Base-by-base conservation (phyloP, 768 basidiomycete species). In the Multifurca ochricompacta region DNA sequence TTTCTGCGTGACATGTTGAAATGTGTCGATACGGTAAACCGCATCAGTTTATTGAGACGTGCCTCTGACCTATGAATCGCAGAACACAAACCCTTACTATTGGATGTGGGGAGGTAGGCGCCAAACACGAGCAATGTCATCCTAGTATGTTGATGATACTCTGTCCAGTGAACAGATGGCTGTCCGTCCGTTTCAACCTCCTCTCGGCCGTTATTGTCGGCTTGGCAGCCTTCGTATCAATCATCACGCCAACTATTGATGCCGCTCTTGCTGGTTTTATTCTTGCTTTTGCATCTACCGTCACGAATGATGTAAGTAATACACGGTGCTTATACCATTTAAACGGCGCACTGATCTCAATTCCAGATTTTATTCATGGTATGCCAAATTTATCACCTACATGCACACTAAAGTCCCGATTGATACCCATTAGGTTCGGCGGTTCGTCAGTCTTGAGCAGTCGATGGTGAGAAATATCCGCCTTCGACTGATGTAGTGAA, bases 381-480 rank as follows among this genome's bases (percentile, higher is more conserved):
- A 34, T 14, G 35, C 19, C 10, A 23, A 19, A 6, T 25, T 21
- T 11, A 41, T 41, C 21, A 45, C 18, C 30, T 51, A 40, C n/a
- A 28, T 43, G 34, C 45, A 37, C 32, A 31, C 50, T 36, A 18
- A 45, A 27, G 49, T 49, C 21, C 53, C 18, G 53, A 56, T 27
- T 31, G 16, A 51, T 19, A 56, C 31, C 14, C 23, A 51, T 40
- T 54, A 77, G 74, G 82, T 91, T 44, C 79, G 88, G 47, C 78
- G 89, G 41, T 91, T 91, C 59, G 91, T 94, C 27, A 81, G 87
- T 18, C 72, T 95, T 18, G 91, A 96, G 65, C 92, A 96, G 68
- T 87, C 87, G 11, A 92, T 96, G 91, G 92, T 89, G 54, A 55
- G 70, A 32, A 11, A 14, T 3, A 8, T 53, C 19, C 16, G 7